Evolutionary conservation across 164 flowering plant genomes (phyloP), one percentile per base, ranked within the genome.

Genomic region (Tetracentron sinense): DNA sequence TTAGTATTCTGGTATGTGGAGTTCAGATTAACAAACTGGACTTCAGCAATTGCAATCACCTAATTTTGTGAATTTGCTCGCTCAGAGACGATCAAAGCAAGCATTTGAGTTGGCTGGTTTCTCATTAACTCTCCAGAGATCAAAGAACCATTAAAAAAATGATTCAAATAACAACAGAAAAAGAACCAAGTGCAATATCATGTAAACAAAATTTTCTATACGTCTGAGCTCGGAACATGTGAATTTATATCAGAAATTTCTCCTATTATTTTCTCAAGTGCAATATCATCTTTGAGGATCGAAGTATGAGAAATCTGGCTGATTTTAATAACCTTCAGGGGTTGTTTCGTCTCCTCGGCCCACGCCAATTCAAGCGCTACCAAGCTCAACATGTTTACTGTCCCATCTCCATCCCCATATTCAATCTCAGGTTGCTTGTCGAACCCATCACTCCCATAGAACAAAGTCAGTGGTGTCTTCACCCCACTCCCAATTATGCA

Each of bases 401-500:
- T 90, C 33, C 98, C 98, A 72, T 93, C 97, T 48, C 98, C 98
- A 63, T 93, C 97, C n/a, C 98, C 98, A 66, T 86, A 83, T n/a
- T 69, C 69, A 15, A 89, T 65, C 56, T 87, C 82, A 12, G 96
- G 97, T 58, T 78, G 83, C 77, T 70, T 69, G 22, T 89, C 94
- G 42, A 83, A 87, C 25, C 85, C 88, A 6, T 54, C 69, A 4
- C 60, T 70, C 26, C 78, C 84, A 50, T 93, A 93, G 27, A 85
- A 74, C 85, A 93, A 62, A 0, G 80, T 81, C 79, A 88, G 92
- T 2, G 83, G 67, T 0, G 98, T 93, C 65, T 56, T 63, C 12
- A 90, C 75, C 2, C 85, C 89, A n/a, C 70, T 69, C 35, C 98
- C 96, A 12, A 86, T 54, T 17, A 90, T 56, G 68, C 98, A 94